Percentiles rank a stretch among this genome's conserved stretches.
These are phyloP conservation scores for Zygosaccharomyces bailii DNA, from an alignment of 805 yeast genomes.

Conservation along the genomic window DNA sequence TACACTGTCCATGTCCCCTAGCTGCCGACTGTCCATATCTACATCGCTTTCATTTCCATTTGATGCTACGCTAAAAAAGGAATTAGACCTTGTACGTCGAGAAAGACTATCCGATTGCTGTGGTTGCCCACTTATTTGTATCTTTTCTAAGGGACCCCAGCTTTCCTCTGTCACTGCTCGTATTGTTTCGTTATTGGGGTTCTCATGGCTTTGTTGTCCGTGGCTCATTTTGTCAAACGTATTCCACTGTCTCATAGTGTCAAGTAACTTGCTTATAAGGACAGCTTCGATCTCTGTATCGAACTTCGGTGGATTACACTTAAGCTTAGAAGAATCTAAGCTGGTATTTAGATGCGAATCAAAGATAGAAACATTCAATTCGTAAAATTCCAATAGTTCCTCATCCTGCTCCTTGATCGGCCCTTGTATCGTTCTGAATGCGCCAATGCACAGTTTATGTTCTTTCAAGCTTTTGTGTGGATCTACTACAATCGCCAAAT, in stretches of 20 bases:
- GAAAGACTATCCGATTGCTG: conserved; percentile 9
- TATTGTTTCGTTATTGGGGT: neutral
- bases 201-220: conserved; percentile 5
- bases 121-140: conserved; percentile 1
- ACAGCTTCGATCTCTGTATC: conserved; percentile 12
- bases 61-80: conserved; percentile 20
- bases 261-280: conserved; percentile 21
- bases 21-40: conserved; percentile 24
- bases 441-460: conserved; percentile 78
- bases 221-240: conserved; percentile 17
- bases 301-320: conserved; percentile 11
- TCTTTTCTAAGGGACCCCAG: neutral
- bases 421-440: conserved; percentile 69
- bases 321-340: conserved; percentile 13
- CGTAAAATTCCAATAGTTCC: conserved; percentile 20
- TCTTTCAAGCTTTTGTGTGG: conserved; percentile 64
- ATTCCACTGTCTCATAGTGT: conserved; percentile 27
- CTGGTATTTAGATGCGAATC: conserved; percentile 23
- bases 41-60: conserved; percentile 27
- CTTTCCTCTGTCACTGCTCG: neutral
- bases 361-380: conserved; percentile 20
- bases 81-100: conserved; percentile 17
- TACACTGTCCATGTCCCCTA: conserved; percentile 26
- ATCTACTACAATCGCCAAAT: conserved; percentile 82
- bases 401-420: conserved; percentile 15